A percentile compares a stretch with the other conserved stretches of the same genome.
These are phyloP conservation scores for Fusarium sublunatum DNA, from an alignment of 2,329 filamentous ascomycete genomes.

Conservation along the genomic window DNA sequence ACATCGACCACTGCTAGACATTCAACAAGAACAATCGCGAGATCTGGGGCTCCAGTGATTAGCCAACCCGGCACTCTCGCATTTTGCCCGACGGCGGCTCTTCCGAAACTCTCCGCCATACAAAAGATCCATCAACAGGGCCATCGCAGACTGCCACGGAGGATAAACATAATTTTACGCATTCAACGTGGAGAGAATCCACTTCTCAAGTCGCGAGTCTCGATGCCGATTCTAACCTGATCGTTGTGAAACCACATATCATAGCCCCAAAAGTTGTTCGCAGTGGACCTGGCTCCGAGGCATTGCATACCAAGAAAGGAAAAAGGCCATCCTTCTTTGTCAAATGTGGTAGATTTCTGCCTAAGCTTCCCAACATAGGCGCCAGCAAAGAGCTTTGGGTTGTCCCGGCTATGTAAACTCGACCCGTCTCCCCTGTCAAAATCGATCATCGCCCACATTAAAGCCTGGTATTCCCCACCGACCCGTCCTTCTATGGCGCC, in stretches of 20 bases:
- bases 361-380: conserved; percentile 13
- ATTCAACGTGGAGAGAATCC: conserved; percentile 30
- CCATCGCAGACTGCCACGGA: conserved; percentile 16
- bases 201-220: conserved; percentile 9
- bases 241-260: conserved; percentile 20
- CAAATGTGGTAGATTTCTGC: conserved; percentile 25
- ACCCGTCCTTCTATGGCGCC: conserved; percentile 45
- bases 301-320: conserved; percentile 7
- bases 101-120: conserved; percentile 25
- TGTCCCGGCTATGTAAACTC: conserved; percentile 9
- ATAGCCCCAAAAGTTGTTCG: conserved; percentile 4
- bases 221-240: conserved; percentile 8
- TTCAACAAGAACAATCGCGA: not conserved
- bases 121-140: conserved; percentile 21
- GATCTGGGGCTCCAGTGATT: conserved; percentile 10
- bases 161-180: conserved; percentile 31
- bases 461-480: conserved; percentile 37
- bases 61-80: conserved; percentile 1
- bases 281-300: not conserved
- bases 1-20: not conserved
- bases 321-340: conserved; percentile 5
- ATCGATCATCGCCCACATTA: conserved; percentile 35
- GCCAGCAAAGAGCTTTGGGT: conserved; percentile 11
- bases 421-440: conserved; percentile 25
- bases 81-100: conserved; percentile 10